Evolutionary conservation across 371 early-diverging fungal species (phyloP), one percentile per base, ranked within the genome.

Genomic region (Rhizopus microsporus): DNA sequence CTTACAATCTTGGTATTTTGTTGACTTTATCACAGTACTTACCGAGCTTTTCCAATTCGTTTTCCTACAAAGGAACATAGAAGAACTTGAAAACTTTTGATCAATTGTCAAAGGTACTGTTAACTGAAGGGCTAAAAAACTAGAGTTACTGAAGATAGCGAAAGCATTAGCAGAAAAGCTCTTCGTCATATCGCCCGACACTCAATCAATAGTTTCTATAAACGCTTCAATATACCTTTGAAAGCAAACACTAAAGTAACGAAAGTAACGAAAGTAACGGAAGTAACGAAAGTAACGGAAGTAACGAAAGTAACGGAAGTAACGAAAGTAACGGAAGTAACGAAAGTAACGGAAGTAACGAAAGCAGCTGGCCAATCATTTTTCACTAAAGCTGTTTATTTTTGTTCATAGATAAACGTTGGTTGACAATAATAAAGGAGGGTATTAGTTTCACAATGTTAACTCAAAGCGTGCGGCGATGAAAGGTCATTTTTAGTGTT

Each of bases 61-160:
- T 51, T 51, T 51, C 52, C 40, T 51, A 51, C 52, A 51, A 51
- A 51, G 52, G 52, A 51, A 29, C 52, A 51, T 51, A 51, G 52
- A 51, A 51, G 52, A 51, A 51, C 52, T 39, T 51, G 52, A 51
- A 51, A 51, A 51, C 29, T 51, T 51, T 51, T 55, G 56, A 46
- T 56, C 56, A 48, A 56, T 47, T 56, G 48, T 47, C 56, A 56
- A 56, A 56, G 56, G 47, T 47, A 56, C 48, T 56, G 56, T 56
- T 46, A 56, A 56, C 56, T 56, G 56, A 56, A 56, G 56, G 48
- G 37, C 47, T 56, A 56, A 56, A 56, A 56, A 56, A 56, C 56
- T 56, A 47, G 48, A 56, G 37, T 47, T 56, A 56, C 56, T 56
- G 48, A 56, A 56, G 47, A 47, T 46, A 56, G 56, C 56, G 38